phyloP scores from a whole-genome alignment of 2,329 filamentous ascomycete species.

The Epichloe glyceriae region DNA sequence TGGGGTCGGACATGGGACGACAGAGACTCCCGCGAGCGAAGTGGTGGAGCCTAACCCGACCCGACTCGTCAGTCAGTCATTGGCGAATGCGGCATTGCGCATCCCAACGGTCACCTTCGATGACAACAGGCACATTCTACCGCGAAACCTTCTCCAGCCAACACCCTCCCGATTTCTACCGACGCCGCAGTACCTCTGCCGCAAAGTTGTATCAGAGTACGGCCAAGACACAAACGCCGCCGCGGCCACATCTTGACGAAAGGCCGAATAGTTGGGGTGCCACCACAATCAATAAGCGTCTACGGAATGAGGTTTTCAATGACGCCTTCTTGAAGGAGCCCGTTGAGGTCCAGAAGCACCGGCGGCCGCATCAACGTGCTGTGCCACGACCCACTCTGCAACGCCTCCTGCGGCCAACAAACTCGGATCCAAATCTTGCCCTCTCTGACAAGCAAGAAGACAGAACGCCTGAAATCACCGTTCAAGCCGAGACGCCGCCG shows the following conservation, averaged over 20 bases:
- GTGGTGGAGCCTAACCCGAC: conserved; percentile 10
- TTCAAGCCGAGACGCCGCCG: not conserved
- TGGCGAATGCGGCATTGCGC: conserved; percentile 49
- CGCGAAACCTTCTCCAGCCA: conserved; percentile 64
- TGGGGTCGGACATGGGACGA: not conserved
- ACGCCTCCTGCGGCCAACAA: conserved; percentile 30
- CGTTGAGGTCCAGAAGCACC: conserved; percentile 67
- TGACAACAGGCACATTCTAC: conserved; percentile 88
- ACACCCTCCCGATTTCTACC: conserved; percentile 25
- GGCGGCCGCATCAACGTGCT: conserved; percentile 54
- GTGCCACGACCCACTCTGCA: conserved; percentile 42
- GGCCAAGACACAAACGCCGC: conserved; percentile 7
- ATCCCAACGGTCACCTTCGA: conserved; percentile 87
- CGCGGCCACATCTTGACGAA: conserved; percentile 34
- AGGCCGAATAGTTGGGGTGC: conserved; percentile 69
- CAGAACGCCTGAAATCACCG: not conserved
- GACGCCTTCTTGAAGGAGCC: conserved; percentile 81
- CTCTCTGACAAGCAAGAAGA: conserved; percentile 1
- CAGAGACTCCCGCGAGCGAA: conserved; percentile 8
- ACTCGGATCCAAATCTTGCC: conserved; percentile 29
- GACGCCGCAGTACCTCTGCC: conserved; percentile 22
- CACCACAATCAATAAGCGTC: conserved; percentile 75
- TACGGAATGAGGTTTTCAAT: conserved; percentile 83
- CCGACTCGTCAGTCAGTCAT: conserved; percentile 57
- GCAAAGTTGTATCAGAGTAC: conserved; percentile 11